Conservation (phyloP, 768 basidiomycete genomes). For the Leucocoprinus birnbaumii region DNA sequence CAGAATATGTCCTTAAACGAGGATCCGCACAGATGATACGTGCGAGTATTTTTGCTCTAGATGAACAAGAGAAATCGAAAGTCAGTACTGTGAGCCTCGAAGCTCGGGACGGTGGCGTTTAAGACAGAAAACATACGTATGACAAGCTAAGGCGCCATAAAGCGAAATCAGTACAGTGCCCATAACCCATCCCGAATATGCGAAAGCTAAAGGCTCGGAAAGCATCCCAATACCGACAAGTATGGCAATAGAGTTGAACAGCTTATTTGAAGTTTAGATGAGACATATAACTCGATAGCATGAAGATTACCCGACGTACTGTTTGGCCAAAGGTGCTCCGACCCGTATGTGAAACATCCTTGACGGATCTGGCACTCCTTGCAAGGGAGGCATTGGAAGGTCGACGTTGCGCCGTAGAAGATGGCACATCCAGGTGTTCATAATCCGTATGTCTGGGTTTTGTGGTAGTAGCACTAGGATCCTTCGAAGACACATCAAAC, state of each 20-base stretch:
- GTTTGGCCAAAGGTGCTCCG: conserved; percentile 75
- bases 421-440: conserved; percentile 14
- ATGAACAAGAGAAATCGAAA: not conserved
- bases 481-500: conserved; percentile 8
- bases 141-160: conserved; percentile 81
- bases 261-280: no score
- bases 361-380: conserved; percentile 18
- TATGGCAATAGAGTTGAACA: conserved; percentile 89
- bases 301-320: conserved; percentile 42
- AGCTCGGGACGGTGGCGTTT: no score
- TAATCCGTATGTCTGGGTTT: not conserved
- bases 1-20: conserved; percentile 77
- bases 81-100: no score
- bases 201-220: conserved; percentile 87
- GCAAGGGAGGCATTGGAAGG: conserved; percentile 18
- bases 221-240: conserved; percentile 87
- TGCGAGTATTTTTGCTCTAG: conserved; percentile 85
- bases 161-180: conserved; percentile 73
- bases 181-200: conserved; percentile 85
- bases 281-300: no score
- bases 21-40: conserved; percentile 69
- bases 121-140: conserved; percentile 91
- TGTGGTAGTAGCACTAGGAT: conserved; percentile 1
- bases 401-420: conserved; percentile 31
- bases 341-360: conserved; percentile 34